Percentiles rank a stretch among this genome's conserved stretches.
phyloP scores from a whole-genome alignment of 306 rosid species.

The Medicago lupulina region DNA sequence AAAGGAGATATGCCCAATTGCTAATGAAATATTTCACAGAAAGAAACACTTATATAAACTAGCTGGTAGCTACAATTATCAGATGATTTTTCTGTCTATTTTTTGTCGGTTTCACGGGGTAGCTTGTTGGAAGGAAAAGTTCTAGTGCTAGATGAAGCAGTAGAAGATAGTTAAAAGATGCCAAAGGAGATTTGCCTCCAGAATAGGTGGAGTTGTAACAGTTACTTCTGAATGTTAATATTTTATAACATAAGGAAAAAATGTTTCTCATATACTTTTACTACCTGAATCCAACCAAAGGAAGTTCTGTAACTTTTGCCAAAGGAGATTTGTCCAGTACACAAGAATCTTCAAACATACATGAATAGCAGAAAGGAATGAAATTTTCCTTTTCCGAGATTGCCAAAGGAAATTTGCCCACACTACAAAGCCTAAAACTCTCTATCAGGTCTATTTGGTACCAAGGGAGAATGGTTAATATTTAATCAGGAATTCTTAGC shows the following conservation, averaged over 20 bases:
- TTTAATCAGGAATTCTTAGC: constrained; percentile 35
- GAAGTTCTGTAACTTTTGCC: constrained; percentile 61
- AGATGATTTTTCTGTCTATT: constrained; percentile 6
- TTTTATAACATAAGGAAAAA: constrained; percentile 19
- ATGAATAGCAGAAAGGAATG: constrained; percentile 15
- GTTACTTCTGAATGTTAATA: constrained; percentile 38
- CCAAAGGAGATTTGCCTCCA: constrained; percentile 66
- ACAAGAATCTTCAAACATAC: constrained; percentile 47
- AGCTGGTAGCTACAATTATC: constrained; percentile 36
- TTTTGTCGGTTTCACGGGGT: not conserved
- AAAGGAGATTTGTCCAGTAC: constrained; percentile 82
- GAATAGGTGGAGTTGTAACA: constrained; percentile 45
- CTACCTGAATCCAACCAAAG: constrained; percentile 48
- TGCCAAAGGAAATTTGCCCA: constrained; percentile 85
- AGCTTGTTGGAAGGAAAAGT: not conserved
- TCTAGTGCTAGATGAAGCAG: constrained; percentile 46
- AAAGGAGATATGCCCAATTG: constrained; percentile 94
- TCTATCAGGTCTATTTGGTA: constrained; percentile 40
- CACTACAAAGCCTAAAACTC: constrained; percentile 39
- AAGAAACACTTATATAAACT: constrained; percentile 47
- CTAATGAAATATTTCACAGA: constrained; percentile 54
- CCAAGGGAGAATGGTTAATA: constrained; percentile 41
- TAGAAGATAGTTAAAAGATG: constrained; percentile 33
- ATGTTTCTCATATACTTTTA: constrained; percentile 35
- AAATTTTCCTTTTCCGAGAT: constrained; percentile 39